These are phyloP conservation scores for Trichophyton verrucosum DNA, from an alignment of 2,329 filamentous ascomycete genomes.

Conservation along the genomic window DNA sequence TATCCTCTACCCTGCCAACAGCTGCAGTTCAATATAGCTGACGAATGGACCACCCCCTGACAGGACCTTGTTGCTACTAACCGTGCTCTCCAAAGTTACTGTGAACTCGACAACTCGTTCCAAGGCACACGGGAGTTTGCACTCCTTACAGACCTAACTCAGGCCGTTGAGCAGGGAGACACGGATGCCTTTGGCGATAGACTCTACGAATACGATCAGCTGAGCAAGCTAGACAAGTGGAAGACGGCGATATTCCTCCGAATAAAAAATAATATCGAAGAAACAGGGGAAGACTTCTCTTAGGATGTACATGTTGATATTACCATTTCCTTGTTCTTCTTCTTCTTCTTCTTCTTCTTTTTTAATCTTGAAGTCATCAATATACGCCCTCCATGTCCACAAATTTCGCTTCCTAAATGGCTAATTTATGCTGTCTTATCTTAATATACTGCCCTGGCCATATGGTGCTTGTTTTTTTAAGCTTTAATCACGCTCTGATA, in stretches of 20 bases:
- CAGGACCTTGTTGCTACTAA: constrained; percentile 65
- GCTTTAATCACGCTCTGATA: neutral
- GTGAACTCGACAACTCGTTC: constrained; percentile 68
- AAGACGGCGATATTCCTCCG: constrained; percentile 76
- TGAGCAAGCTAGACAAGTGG: constrained; percentile 93
- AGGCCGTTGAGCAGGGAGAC: constrained; percentile 63
- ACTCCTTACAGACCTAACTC: constrained; percentile 63
- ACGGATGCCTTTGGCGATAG: constrained; percentile 76
- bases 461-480: neutral
- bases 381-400: constrained; percentile 10
- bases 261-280: constrained; percentile 73
- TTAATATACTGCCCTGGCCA: neutral
- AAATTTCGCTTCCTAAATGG: neutral
- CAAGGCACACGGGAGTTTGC: constrained; percentile 65
- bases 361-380: neutral
- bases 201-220: constrained; percentile 77
- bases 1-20: neutral
- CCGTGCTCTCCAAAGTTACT: constrained; percentile 70
- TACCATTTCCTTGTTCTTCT: neutral
- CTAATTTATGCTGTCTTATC: neutral
- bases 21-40: neutral
- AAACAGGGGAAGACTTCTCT: constrained; percentile 56
- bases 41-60: neutral
- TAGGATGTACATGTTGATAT: constrained; percentile 24
- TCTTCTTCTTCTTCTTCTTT: neutral